Evolutionary conservation across 768 basidiomycete genomes (phyloP), one percentile per base, ranked within the genome.

Genomic region (Auricularia sp.): DNA sequence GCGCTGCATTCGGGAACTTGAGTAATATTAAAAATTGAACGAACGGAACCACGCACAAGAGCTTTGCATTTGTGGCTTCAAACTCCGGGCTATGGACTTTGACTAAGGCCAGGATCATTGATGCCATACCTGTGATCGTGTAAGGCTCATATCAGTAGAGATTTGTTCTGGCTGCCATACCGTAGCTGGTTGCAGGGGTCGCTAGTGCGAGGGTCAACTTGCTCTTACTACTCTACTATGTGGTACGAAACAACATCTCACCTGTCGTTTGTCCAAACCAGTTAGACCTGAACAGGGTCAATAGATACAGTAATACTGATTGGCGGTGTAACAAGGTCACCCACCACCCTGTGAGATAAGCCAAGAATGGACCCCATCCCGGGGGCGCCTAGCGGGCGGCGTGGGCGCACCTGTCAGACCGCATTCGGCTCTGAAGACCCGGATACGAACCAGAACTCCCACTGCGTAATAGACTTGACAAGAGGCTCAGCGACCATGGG

Each of bases 321-420:
- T 42, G 39, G 39, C 34, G 42, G 8, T 2, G 2, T 35, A 54
- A 54, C 3, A 34, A 42, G 39, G 8, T 42, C 39, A 42, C 39
- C 8, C 39, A 62, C 65, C 65, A 66, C 18, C 65, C 65, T 18
- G 65, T 66, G 34, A 66, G 51, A 45, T 51, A 66, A 35, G 65
- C 51, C 21, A 45, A 37, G n/a, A 66, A 62, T 3, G 62, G 65
- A 0, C 62, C 62, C 65, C 62, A 63, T 10, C 51, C 51, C 14
- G 39, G 54, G 3, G 65, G 65, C 16, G 65, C 65, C 39, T 63
- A 11, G 44, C 44, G 18, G 47, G 5, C 10, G 47, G 47, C 21
- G 47, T 51, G 18, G 18, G 47, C 3, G 18, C 47, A 29, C 29
- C 11, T 16, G 14, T 51, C 47, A 51, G 47, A 51, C 44, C 44